Evolutionary conservation across 2,329 filamentous ascomycete species (phyloP), one percentile per base, ranked within the genome.

Genomic region (Hypoxylon sp.): DNA sequence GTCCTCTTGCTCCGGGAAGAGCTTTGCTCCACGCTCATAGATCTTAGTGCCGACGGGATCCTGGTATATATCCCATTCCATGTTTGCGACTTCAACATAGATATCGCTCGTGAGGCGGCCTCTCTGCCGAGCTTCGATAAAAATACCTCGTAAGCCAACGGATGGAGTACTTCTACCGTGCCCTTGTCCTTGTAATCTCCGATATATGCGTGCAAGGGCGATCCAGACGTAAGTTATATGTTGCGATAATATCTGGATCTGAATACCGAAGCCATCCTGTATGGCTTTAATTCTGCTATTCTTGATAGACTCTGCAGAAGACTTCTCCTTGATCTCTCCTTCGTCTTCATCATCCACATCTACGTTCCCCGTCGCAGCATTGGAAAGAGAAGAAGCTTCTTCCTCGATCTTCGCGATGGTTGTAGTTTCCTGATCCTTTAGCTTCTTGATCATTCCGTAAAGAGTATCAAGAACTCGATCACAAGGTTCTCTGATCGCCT

Each of bases 51-150:
- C 95, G 0, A 96, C 93, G 0, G 91, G 88, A 75, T 98, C 96
- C 77, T 97, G 96, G 81, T 99, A 99, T 73, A 97, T 97, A 74
- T 97, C 91, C 78, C 96, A 95, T 79, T 99, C 96, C 76, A 99
- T 92, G 66, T 97, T 85, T 14, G 97, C 96, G 73, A 94, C 94
- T 0, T 94, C 94, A 59, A 98, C 92, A 77, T 99, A 99, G 5
- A 98, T 93, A 78, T 98, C 96, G 74, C 94, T 97, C 6, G 94
- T 96, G 50, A 99, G 87, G 59, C 94, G 92, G 17, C 96, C 97
- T 71, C 91, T 90, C 75, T 92, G 92, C 35, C 96, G 90, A 52
- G 96, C 94, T 79, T 98, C 94, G 1, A 90, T 91, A 77, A 99
- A 98, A 11, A 98, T 90, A 73, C 94, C 92, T 67, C 96, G 89